A percentile compares a stretch with the other conserved stretches of the same genome.
phyloP scores from a whole-genome alignment of 2,329 filamentous ascomycete species.

The Stagonosporopsis chrysanthemi region DNA sequence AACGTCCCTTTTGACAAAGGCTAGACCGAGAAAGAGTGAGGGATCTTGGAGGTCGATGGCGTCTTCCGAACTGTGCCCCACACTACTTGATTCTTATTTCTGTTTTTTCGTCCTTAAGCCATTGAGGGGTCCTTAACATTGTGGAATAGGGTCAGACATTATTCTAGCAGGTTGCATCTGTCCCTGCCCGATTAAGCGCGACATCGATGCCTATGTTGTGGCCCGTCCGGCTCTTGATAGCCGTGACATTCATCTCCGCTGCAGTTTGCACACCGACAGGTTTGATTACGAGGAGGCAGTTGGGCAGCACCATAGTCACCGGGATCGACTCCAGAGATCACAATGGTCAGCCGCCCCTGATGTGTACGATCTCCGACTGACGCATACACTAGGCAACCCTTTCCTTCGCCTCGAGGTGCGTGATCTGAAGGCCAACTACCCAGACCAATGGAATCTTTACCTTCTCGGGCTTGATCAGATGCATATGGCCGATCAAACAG shows the following conservation, averaged over 20 bases:
- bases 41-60: no score
- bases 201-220: slow-evolving; percentile 19
- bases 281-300: slow-evolving; percentile 6
- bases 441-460: slow-evolving; percentile 77
- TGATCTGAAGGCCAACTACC: slow-evolving; percentile 63
- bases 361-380: not conserved
- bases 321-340: slow-evolving; percentile 31
- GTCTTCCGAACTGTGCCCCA: not conserved
- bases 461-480: slow-evolving; percentile 76
- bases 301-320: slow-evolving; percentile 22
- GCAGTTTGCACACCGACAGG: slow-evolving; percentile 15
- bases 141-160: slow-evolving; percentile 2
- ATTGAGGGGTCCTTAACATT: not conserved
- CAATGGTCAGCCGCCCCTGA: slow-evolving; percentile 16
- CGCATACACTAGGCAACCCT: slow-evolving; percentile 31
- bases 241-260: slow-evolving; percentile 11
- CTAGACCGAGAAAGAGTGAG: not conserved
- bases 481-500: slow-evolving; percentile 69
- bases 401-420: slow-evolving; percentile 70
- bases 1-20: not conserved
- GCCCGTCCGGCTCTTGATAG: slow-evolving; percentile 2
- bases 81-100: not conserved
- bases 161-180: not conserved
- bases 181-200: not conserved
- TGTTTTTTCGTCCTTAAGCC: not conserved